phyloP scores from a whole-genome alignment of 2,329 filamentous ascomycete genomes.

The Tolypocladium amazonense region DNA sequence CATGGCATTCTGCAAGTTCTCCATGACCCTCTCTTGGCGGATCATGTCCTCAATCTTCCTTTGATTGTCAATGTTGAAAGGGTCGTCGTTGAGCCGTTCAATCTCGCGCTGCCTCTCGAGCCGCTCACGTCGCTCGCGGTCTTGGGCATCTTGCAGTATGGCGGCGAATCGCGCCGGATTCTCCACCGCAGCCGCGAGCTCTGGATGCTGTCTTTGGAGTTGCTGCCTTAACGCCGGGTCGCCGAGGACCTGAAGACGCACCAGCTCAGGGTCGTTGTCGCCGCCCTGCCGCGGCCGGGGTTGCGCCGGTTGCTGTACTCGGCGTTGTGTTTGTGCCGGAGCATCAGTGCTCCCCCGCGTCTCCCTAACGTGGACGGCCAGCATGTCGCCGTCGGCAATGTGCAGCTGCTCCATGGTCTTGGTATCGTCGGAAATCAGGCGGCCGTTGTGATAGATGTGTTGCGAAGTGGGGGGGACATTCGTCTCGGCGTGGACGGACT shows the following conservation, averaged over 20 bases:
- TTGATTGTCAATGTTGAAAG: constrained; percentile 89
- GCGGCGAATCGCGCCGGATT: constrained; percentile 68
- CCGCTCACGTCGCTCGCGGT: constrained; percentile 61
- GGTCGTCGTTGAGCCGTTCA: constrained; percentile 78
- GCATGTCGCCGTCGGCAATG: constrained; percentile 83
- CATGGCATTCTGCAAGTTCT: constrained; percentile 93
- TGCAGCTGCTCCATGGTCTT: constrained; percentile 75
- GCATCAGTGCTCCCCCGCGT: constrained; percentile 38
- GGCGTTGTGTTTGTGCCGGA: constrained; percentile 25
- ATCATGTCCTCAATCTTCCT: constrained; percentile 94
- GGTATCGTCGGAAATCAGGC: constrained; percentile 62
- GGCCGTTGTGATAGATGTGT: constrained; percentile 84
- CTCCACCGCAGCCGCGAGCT: constrained; percentile 65
- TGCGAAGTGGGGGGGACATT: constrained; percentile 62
- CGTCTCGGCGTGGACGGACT: constrained; percentile 77
- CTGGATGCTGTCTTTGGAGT: constrained; percentile 61
- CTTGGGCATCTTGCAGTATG: constrained; percentile 56
- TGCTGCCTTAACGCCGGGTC: constrained; percentile 64
- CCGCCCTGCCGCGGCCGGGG: constrained; percentile 20
- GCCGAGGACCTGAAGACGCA: constrained; percentile 73
- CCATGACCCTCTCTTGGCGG: constrained; percentile 83
- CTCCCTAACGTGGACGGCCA: constrained; percentile 70
- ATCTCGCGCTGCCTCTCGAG: constrained; percentile 74
- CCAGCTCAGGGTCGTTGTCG: constrained; percentile 62
- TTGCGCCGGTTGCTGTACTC: constrained; percentile 18